phyloP scores from a whole-genome alignment of 1,139 yeast species.

The Candida albicans region DNA sequence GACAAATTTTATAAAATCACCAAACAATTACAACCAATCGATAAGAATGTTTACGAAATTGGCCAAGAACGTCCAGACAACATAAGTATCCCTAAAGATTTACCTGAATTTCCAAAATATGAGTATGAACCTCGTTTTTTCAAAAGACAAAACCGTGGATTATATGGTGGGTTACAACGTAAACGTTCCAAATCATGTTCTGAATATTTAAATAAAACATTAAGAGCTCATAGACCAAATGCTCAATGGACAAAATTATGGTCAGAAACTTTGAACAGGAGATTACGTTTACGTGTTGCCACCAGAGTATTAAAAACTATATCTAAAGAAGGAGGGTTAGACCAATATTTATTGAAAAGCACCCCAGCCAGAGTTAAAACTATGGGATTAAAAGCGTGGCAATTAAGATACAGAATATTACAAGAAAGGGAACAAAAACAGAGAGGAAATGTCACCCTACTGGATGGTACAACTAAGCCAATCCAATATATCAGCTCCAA shows the following conservation, averaged over 20 bases:
- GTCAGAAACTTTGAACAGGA: conserved; percentile 72
- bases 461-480: conserved; percentile 31
- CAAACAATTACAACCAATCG: conserved; percentile 40
- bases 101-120: conserved; percentile 66
- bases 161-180: conserved; percentile 86
- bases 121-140: conserved; percentile 75
- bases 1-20: conserved; percentile 42
- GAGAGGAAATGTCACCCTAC: conserved; percentile 14
- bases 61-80: conserved; percentile 37
- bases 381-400: conserved; percentile 91
- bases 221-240: conserved; percentile 82
- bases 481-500: conserved; percentile 53
- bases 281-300: conserved; percentile 62
- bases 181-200: conserved; percentile 77
- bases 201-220: conserved; percentile 70
- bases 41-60: conserved; percentile 33
- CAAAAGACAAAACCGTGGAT: conserved; percentile 84
- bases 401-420: conserved; percentile 72
- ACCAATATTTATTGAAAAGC: conserved; percentile 80
- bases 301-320: conserved; percentile 83
- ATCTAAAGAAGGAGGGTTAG: conserved; percentile 92
- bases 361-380: conserved; percentile 89
- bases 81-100: conserved; percentile 46
- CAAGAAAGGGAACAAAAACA: conserved; percentile 27
- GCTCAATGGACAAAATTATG: conserved; percentile 72